Base-by-base conservation (phyloP, 2,329 filamentous ascomycete species). In the Onygenales sp. region DNA sequence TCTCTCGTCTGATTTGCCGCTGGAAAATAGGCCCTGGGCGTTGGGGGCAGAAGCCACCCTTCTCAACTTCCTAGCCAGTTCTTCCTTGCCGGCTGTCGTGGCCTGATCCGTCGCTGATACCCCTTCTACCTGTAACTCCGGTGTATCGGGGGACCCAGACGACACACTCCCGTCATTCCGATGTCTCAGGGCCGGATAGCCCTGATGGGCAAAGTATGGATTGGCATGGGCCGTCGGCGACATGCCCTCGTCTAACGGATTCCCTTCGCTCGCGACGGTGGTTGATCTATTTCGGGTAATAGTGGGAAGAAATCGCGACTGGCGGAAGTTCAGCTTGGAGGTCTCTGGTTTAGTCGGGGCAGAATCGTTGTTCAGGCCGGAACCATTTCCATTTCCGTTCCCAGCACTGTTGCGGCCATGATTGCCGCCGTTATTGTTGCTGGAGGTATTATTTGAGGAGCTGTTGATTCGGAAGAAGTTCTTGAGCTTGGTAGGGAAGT, bases 1-100 rank as follows among this genome's bases (percentile, higher is more conserved):
- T 58, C 89, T 82, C 48, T 86, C 84, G 53, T 76, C 79, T 59
- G 72, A 73, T 60, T 82, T 79, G 43, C 77, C 73, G 46, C 74
- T 73, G 59, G 79, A 81, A 63, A 98, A 97, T 36, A 97, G 75
- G 21, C 92, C 93, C 71, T 98, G 93, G 21, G 92, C 89, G 75
- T 98, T 98, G 39, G 93, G 93, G 50, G 93, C 93, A 67, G 92
- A 97, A 52, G 93, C 93, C 52, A 98, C 93, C 67, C 92, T 84
- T 67, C 93, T 84, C 66, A 98, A 75, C 70, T 96, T 95, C 66
- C 93, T 80, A 31, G 93, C 93, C 64, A 97, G 72, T 72, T 97
- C 93, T 71, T 97, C 92, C 71, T 95, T 97, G 43, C 88, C 89
- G 52, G 86, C 86, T 51, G 83, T 83, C 33, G 85, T 86, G 38